Evolutionary conservation across 2,329 filamentous ascomycete genomes (phyloP).

Genomic region (Fusarium nodosum): DNA sequence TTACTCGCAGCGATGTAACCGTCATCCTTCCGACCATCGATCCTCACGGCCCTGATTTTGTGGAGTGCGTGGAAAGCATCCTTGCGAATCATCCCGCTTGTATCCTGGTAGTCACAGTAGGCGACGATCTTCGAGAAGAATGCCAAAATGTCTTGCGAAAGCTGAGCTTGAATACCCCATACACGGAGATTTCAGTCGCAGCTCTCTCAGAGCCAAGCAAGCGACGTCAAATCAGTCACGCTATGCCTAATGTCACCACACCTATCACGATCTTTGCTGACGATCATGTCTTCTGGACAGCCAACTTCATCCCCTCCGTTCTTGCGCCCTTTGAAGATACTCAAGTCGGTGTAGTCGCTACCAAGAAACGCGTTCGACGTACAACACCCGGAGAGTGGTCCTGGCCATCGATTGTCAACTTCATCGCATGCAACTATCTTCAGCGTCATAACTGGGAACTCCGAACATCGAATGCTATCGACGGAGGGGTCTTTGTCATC

Average conservation of each 20-base stretch:
- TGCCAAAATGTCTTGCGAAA: constrained; percentile 34
- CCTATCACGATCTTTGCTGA: constrained; percentile 63
- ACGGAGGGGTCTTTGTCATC: constrained; percentile 71
- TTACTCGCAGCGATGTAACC: constrained; percentile 59
- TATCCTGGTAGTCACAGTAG: constrained; percentile 63
- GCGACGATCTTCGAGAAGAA: constrained; percentile 45
- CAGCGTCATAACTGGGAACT: constrained; percentile 74
- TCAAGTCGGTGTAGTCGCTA: constrained; percentile 67
- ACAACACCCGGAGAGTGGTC: constrained; percentile 48
- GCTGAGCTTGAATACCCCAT: constrained; percentile 5
- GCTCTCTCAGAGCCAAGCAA: constrained; percentile 59
- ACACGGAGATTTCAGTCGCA: constrained; percentile 51
- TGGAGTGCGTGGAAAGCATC: constrained; percentile 57
- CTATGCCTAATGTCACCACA: constrained; percentile 56
- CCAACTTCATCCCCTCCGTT: constrained; percentile 57
- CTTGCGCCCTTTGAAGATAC: constrained; percentile 61
- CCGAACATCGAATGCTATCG: constrained; percentile 66
- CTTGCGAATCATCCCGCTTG: constrained; percentile 55
- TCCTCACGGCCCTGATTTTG: constrained; percentile 58
- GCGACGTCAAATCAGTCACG: constrained; percentile 62
- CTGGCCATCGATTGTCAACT: constrained; percentile 61
- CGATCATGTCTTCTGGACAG: constrained; percentile 67
- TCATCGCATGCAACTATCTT: constrained; percentile 71
- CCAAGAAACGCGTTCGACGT: constrained; percentile 67
- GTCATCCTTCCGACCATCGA: constrained; percentile 67